These are phyloP conservation scores for Microascus cirrosus DNA, from an alignment of 2,329 filamentous ascomycete species.

Conservation along the genomic window DNA sequence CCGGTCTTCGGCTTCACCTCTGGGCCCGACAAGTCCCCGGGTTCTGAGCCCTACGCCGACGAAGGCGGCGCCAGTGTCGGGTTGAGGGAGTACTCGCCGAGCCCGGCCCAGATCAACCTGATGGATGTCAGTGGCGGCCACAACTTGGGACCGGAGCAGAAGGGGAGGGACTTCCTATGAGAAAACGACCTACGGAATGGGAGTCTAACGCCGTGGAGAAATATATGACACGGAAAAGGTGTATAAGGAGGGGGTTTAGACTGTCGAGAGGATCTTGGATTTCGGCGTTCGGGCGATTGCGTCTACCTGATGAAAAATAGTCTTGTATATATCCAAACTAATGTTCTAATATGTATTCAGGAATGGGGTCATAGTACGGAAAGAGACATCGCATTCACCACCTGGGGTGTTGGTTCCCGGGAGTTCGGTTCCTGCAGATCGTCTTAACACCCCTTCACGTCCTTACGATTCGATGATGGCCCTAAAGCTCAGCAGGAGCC, in stretches of 20 bases:
- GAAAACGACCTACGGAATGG: too few species aligned
- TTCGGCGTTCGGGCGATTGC: background rate
- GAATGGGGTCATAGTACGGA: background rate
- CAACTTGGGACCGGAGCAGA: slow-evolving; percentile 2
- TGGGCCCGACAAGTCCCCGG: background rate
- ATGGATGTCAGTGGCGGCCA: background rate
- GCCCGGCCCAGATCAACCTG: slow-evolving; percentile 1
- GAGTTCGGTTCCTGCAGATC: too few species aligned
- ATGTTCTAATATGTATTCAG: background rate
- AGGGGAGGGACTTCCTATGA: slow-evolving; percentile 1
- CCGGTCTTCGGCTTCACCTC: slow-evolving; percentile 28
- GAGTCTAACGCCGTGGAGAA: background rate
- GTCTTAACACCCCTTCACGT: too few species aligned
- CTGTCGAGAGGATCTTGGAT: background rate
- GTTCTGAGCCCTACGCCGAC: background rate
- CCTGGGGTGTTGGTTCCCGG: background rate
- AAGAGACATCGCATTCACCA: background rate
- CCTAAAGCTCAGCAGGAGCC: too few species aligned
- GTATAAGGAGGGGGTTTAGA: background rate
- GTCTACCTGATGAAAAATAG: background rate
- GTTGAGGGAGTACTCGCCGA: slow-evolving; percentile 1
- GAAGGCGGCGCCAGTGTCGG: background rate
- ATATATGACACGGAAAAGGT: too few species aligned
- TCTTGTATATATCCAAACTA: background rate
- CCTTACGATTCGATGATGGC: too few species aligned